Evolutionary conservation across 1,284 basidiomycete genomes (phyloP).

Genomic region (Moesziomyces globuligerus): DNA sequence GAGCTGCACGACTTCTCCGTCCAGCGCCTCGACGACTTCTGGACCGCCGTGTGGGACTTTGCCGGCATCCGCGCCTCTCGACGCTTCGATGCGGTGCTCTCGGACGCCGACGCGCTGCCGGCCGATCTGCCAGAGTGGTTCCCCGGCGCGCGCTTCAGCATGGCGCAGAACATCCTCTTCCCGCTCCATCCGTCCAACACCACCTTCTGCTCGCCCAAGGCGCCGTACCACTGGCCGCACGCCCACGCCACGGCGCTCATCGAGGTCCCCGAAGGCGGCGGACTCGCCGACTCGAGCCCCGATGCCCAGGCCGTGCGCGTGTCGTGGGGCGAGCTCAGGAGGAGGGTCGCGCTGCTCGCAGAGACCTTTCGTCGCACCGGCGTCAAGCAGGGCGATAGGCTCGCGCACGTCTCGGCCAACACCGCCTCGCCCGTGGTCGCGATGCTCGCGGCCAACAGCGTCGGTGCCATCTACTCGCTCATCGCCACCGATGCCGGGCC

Average conservation of each 20-base stretch:
- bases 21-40: constrained; percentile 40
- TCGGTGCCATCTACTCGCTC: constrained; percentile 50
- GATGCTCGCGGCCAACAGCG: constrained; percentile 41
- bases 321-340: constrained; percentile 45
- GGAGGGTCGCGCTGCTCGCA: constrained; percentile 37
- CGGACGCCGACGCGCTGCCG: constrained; percentile 42
- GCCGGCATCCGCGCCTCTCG: constrained; percentile 32
- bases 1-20: constrained; percentile 51
- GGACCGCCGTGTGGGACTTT: constrained; percentile 47
- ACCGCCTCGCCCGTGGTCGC: constrained; percentile 32
- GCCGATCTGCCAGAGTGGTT: constrained; percentile 47
- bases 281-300: constrained; percentile 15
- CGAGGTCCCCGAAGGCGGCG: constrained; percentile 46
- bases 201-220: constrained; percentile 38
- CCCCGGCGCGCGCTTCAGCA: constrained; percentile 35
- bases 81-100: constrained; percentile 34
- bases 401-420: constrained; percentile 48
- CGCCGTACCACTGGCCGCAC: constrained; percentile 47
- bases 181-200: constrained; percentile 48
- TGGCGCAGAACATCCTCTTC: constrained; percentile 51
- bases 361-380: constrained; percentile 38
- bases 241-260: constrained; percentile 17
- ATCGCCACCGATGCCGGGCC: constrained; percentile 50
- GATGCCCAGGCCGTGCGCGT: constrained; percentile 15
- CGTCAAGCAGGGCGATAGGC: constrained; percentile 29